phyloP scores from a whole-genome alignment of 257 asterid genomes.

The Petunia secreta region DNA sequence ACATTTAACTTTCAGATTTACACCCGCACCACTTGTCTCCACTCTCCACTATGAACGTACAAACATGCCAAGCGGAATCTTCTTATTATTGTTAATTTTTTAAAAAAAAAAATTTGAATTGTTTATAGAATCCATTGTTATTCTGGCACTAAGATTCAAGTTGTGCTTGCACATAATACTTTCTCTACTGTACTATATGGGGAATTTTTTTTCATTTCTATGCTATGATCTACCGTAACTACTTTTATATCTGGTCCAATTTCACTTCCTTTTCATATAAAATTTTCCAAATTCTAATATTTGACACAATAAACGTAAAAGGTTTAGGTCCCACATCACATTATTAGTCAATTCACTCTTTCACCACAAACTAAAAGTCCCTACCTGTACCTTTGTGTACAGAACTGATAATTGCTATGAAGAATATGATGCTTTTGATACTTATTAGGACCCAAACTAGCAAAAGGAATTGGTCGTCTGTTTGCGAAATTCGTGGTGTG shows the following conservation, averaged over 20 bases:
- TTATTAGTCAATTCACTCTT: constrained; percentile 4
- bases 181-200: neutral
- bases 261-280: neutral
- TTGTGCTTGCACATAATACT: neutral
- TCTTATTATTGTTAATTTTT: no score
- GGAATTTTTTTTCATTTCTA: neutral
- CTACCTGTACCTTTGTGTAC: neutral
- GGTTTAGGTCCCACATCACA: constrained; percentile 5
- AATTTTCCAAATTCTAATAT: neutral
- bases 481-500: neutral
- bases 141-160: neutral
- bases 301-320: neutral
- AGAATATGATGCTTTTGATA: constrained; percentile 17
- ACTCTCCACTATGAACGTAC: neutral
- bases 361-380: neutral
- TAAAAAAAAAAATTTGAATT: no score
- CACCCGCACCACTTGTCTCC: neutral
- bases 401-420: constrained; percentile 5
- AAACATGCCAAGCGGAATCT: neutral
- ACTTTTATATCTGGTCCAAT: neutral
- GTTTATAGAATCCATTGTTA: neutral
- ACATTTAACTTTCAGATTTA: neutral
- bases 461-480: neutral
- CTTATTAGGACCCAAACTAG: constrained; percentile 1
- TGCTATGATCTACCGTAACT: neutral